Evolutionary conservation across 257 asterid species (phyloP), one percentile per base, ranked within the genome.

Genomic region (Nemophila menziesii): DNA sequence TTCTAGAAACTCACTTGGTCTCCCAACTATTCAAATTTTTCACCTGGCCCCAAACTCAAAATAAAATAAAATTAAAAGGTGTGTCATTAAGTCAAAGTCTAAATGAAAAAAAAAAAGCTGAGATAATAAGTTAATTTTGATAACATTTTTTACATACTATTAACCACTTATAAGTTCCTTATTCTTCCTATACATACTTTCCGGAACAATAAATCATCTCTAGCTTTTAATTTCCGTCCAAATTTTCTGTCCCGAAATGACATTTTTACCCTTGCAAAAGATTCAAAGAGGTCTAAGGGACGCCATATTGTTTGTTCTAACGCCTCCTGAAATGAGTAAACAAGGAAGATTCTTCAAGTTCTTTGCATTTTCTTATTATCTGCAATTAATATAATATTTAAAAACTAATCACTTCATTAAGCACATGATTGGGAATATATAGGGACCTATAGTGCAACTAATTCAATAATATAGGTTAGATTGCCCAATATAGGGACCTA

Each of bases 321-420:
- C 43, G 49, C 47, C 61, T 61, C 60, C 48, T 57, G 62, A 48
- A 60, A 46, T 15, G 70, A 71, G 68, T n/a, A 62, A 56, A 51
- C 54, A 11, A 3, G 66, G 48, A 20, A 72, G 46, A 63, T 64
- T 67, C 56, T 58, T 23, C 52, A 10, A 66, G 76, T 65, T 75
- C 73, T 54, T 73, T 66, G 12, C 71, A 77, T 64, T 73, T 74
- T 48, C 64, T 60, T 21, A 60, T 72, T 41, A 71, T 55, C 94
- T 76, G 79, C 43, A 54, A 63, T 21, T 14, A 33, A 20, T 11
- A 45, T 6, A 17, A 18, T 26, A 26, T 26, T 5, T 26, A 26
- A 26, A 26, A 26, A 26, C 33, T 26, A 5, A 26, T 26, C 6
- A 10, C 10, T 26, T 26, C 33, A 5, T 26, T 26, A 26, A 26